Percentiles rank a stretch among this genome's conserved stretches.
phyloP scores from a whole-genome alignment of 192 early-diverging fungal genomes.

The Jimgerdemannia flammicorona region DNA sequence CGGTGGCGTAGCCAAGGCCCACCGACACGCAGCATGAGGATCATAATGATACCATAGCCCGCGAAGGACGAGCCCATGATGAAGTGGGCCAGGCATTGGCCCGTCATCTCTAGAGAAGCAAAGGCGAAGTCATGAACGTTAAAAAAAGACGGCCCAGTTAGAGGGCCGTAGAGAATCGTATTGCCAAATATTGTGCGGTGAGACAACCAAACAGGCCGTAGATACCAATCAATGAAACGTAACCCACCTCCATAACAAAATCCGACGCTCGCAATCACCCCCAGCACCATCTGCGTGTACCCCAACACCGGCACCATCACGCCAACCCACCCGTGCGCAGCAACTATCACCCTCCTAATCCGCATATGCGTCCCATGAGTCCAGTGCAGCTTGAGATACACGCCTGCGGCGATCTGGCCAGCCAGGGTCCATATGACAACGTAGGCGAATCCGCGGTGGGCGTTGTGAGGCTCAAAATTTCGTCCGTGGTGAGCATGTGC shows the following conservation, averaged over 20 bases:
- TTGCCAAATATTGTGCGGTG: background rate
- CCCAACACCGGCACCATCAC: constrained; percentile 47
- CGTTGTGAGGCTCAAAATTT: constrained; percentile 53
- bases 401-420: constrained; percentile 46
- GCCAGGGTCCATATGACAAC: constrained; percentile 52
- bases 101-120: constrained; percentile 38
- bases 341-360: constrained; percentile 42
- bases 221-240: background rate
- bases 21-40: constrained; percentile 53
- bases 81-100: constrained; percentile 67
- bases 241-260: constrained; percentile 53
- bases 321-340: constrained; percentile 51
- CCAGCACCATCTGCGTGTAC: constrained; percentile 62
- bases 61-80: constrained; percentile 74
- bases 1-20: constrained; percentile 50
- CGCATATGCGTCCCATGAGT: constrained; percentile 49
- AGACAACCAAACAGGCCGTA: background rate
- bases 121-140: background rate
- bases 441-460: constrained; percentile 61
- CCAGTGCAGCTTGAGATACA: constrained; percentile 60
- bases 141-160: background rate
- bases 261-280: constrained; percentile 57
- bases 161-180: background rate
- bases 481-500: constrained; percentile 61
- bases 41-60: constrained; percentile 57